Evolutionary conservation across 2,329 filamentous ascomycete genomes (phyloP).

Genomic region (Hyphodiscus sp.): DNA sequence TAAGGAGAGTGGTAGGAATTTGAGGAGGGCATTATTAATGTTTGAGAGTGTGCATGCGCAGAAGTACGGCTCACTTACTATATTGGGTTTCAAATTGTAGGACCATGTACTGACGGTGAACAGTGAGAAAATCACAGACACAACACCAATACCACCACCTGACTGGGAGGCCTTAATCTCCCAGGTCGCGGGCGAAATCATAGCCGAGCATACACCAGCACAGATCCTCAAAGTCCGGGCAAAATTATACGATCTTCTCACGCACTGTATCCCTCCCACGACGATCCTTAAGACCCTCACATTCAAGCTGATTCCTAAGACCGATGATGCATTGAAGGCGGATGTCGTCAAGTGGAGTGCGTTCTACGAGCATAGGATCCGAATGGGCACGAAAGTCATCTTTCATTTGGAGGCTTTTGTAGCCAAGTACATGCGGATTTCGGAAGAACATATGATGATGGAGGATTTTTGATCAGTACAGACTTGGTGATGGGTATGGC

Average conservation of each 20-base stretch:
- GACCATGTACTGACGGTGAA: conserved; percentile 26
- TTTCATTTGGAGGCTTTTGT: conserved; percentile 98
- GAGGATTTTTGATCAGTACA: conserved; percentile 57
- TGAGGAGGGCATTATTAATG: conserved; percentile 88
- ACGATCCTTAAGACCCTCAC: conserved; percentile 92
- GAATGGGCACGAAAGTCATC: conserved; percentile 88
- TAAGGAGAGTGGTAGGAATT: conserved; percentile 81
- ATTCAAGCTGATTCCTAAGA: conserved; percentile 81
- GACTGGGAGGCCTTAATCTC: conserved; percentile 94
- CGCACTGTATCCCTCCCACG: conserved; percentile 93
- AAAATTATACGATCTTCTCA: conserved; percentile 94
- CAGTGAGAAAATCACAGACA: conserved; percentile 85
- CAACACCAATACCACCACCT: conserved; percentile 83
- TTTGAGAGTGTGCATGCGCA: conserved; percentile 96
- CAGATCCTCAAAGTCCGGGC: conserved; percentile 81
- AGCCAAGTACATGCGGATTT: conserved; percentile 94
- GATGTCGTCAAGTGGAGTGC: conserved; percentile 95
- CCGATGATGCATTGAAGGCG: conserved; percentile 83
- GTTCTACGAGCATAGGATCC: conserved; percentile 94
- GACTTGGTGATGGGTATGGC: background rate
- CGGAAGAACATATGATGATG: conserved; percentile 86
- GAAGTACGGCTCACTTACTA: conserved; percentile 56
- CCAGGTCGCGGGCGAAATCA: conserved; percentile 86
- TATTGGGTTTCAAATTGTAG: conserved; percentile 2
- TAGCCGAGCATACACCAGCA: conserved; percentile 86